A percentile compares a stretch with the other conserved stretches of the same genome.
Evolutionary conservation across 164 flowering plant genomes (phyloP).

Genomic region (Sextonia rubra): DNA sequence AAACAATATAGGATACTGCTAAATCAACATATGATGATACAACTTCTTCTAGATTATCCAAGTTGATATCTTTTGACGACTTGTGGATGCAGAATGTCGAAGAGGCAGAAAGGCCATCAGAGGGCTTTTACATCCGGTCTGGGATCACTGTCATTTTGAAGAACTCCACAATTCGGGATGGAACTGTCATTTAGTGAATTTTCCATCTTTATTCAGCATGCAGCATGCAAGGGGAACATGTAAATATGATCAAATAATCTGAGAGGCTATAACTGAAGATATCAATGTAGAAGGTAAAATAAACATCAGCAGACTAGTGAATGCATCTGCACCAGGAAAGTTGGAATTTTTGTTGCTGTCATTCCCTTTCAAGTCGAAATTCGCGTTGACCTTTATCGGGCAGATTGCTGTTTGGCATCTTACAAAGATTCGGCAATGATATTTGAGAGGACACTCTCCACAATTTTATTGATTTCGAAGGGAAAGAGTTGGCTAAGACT

Average conservation of each 20-base stretch:
- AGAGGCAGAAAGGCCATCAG: conserved; percentile 71
- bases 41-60: background rate
- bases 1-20: too few species aligned
- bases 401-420: background rate
- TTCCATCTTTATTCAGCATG: background rate
- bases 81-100: conserved; percentile 46
- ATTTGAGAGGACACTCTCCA: too few species aligned
- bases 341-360: too few species aligned
- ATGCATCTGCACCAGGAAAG: background rate
- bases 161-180: conserved; percentile 73
- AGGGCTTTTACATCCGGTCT: conserved; percentile 80
- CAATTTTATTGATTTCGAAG: too few species aligned
- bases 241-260: background rate
- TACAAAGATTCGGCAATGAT: background rate
- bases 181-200: conserved; percentile 36
- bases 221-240: background rate
- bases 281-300: background rate
- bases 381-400: background rate
- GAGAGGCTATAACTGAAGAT: background rate
- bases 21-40: background rate
- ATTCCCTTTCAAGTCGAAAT: too few species aligned
- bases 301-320: background rate
- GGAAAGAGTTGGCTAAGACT: too few species aligned
- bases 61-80: background rate
- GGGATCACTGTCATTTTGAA: conserved; percentile 69